A percentile compares a stretch with the other conserved stretches of the same genome.
These are phyloP conservation scores for Chenopodium quinoa DNA, from an alignment of 148 eudicot genomes.

Conservation along the genomic window DNA sequence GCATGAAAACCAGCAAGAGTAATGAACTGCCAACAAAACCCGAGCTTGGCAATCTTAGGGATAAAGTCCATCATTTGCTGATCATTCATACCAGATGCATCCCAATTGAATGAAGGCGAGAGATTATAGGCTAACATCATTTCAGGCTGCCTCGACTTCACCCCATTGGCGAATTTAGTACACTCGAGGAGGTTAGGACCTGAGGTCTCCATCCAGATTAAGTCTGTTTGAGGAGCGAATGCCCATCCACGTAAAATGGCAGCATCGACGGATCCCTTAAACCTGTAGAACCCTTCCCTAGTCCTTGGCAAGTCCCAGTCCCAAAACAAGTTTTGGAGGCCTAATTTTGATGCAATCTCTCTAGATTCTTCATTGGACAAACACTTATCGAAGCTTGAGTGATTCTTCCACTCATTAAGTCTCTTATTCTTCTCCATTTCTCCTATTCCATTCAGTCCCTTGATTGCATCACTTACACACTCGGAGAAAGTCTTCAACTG, in stretches of 20 bases:
- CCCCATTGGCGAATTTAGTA: conserved; percentile 55
- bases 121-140: conserved; percentile 73
- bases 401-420: conserved; percentile 53
- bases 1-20: conserved; percentile 84
- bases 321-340: conserved; percentile 54
- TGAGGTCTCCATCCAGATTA: conserved; percentile 79
- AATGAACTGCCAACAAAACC: conserved; percentile 76
- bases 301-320: conserved; percentile 84
- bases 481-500: conserved; percentile 63
- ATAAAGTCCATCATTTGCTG: conserved; percentile 74
- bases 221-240: conserved; percentile 48
- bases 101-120: conserved; percentile 88
- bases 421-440: conserved; percentile 55
- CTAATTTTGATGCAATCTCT: conserved; percentile 47
- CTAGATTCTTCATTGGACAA: conserved; percentile 52
- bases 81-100: conserved; percentile 75
- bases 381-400: conserved; percentile 50
- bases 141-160: conserved; percentile 51
- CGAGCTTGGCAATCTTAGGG: conserved; percentile 63
- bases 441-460: conserved; percentile 28
- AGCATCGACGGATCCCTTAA: conserved; percentile 62
- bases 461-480: conserved; percentile 48
- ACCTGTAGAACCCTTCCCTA: conserved; percentile 78
- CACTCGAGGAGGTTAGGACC: conserved; percentile 68
- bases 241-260: conserved; percentile 80